These are phyloP conservation scores for Exserohilum rostratum DNA, from an alignment of 2,329 filamentous ascomycete species.

Conservation along the genomic window DNA sequence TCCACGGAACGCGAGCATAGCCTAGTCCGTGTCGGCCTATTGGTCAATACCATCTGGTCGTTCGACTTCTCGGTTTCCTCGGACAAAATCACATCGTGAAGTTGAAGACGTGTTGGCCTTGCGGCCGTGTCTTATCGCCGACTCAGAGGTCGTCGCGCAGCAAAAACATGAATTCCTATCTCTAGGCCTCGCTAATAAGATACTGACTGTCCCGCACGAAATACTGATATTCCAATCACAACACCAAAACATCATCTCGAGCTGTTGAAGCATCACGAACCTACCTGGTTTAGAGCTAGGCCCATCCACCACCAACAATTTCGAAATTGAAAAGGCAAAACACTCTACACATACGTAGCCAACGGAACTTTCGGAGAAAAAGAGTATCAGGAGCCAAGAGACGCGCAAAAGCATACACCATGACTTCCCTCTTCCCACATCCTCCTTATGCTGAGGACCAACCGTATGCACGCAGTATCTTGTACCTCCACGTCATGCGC, in stretches of 20 bases:
- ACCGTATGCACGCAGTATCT: slow-evolving; percentile 59
- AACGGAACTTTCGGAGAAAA: no score
- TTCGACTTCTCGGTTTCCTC: not conserved
- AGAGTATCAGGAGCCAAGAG: no score
- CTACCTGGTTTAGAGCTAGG: not conserved
- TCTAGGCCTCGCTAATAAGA: not conserved
- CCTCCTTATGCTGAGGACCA: slow-evolving; percentile 68
- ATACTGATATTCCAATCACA: not conserved
- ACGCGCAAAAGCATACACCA: slow-evolving; percentile 28
- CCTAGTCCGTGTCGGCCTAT: not conserved
- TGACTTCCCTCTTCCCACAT: slow-evolving; percentile 64
- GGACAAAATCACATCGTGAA: not conserved
- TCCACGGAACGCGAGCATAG: not conserved
- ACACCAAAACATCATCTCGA: not conserved
- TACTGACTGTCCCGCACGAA: not conserved
- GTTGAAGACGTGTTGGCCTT: not conserved
- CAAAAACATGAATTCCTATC: not conserved
- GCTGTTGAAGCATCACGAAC: not conserved
- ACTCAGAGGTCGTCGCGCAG: not conserved
- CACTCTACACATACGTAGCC: not conserved
- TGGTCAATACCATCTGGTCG: not conserved
- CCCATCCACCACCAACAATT: not conserved
- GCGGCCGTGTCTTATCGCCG: slow-evolving; percentile 1
- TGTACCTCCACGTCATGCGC: slow-evolving; percentile 65
- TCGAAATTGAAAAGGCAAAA: not conserved